phyloP scores from a whole-genome alignment of 805 yeast species.

The Candida yuanshanica region DNA sequence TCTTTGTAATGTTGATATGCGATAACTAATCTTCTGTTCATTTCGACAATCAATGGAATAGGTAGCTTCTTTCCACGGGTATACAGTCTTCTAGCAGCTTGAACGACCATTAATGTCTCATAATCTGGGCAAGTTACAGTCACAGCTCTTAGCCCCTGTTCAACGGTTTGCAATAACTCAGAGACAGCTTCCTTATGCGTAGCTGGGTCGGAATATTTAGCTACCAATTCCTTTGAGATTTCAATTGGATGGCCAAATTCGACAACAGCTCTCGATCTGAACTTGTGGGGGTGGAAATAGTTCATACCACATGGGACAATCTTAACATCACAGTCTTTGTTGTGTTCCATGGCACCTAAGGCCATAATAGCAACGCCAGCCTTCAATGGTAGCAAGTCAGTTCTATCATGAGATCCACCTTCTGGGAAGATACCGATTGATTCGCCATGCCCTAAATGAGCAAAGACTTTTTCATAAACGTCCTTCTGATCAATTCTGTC shows the following conservation, averaged over 20 bases:
- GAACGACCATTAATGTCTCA: constrained; percentile 91
- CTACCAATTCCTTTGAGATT: constrained; percentile 55
- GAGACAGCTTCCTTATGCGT: constrained; percentile 67
- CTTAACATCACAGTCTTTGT: constrained; percentile 70
- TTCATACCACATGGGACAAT: constrained; percentile 98
- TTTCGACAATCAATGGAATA: constrained; percentile 78
- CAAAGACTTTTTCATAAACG: constrained; percentile 81
- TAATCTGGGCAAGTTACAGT: constrained; percentile 92
- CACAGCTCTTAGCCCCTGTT: constrained; percentile 76
- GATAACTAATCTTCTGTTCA: constrained; percentile 78
- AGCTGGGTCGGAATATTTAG: constrained; percentile 56
- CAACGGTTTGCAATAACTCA: constrained; percentile 62
- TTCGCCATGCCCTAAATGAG: constrained; percentile 72
- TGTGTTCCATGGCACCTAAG: constrained; percentile 79
- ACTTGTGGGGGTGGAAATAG: constrained; percentile 92
- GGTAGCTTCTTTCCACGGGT: constrained; percentile 73
- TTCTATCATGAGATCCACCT: constrained; percentile 96
- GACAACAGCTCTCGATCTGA: constrained; percentile 90
- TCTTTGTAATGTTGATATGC: constrained; percentile 75
- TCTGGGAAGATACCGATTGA: constrained; percentile 95
- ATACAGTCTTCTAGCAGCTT: constrained; percentile 88
- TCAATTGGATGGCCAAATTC: constrained; percentile 90
- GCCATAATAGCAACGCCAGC: constrained; percentile 99
- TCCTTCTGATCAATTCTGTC: constrained; percentile 78
- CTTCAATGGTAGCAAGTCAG: constrained; percentile 84